Evolutionary conservation across 2,329 filamentous ascomycete genomes (phyloP).

Genomic region (Diaporthe vexans): DNA sequence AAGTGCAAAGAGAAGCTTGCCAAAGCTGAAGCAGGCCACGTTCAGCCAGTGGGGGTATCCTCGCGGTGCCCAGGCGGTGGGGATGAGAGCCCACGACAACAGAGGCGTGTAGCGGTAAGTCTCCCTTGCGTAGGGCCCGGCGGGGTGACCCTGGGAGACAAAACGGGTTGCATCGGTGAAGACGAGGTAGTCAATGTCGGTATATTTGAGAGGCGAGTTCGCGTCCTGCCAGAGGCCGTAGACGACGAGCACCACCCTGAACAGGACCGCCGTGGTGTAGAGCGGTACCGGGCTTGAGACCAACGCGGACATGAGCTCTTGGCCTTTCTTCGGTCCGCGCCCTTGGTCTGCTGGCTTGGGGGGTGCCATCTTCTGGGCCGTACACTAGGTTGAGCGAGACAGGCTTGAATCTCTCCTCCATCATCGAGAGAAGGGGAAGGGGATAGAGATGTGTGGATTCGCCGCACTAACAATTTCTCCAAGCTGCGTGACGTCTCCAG

Average conservation of each 20-base stretch:
- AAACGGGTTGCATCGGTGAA: conserved; percentile 96
- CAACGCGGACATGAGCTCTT: conserved; percentile 47
- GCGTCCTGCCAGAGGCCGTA: conserved; percentile 96
- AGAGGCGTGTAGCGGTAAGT: conserved; percentile 98
- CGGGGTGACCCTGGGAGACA: conserved; percentile 66
- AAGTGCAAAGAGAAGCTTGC: conserved; percentile 87
- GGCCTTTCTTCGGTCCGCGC: neutral
- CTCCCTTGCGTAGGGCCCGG: conserved; percentile 86
- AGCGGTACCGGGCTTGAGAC: conserved; percentile 61
- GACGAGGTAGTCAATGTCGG: conserved; percentile 98
- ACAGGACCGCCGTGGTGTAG: conserved; percentile 69
- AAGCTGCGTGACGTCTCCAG: neutral
- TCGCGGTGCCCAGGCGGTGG: conserved; percentile 71
- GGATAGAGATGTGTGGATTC: neutral
- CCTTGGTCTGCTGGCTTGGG: conserved; percentile 4
- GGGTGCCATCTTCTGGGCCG: conserved; percentile 13
- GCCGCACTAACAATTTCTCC: conserved; percentile 5
- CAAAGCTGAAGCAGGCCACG: conserved; percentile 79
- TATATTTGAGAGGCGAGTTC: conserved; percentile 94
- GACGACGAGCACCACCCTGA: conserved; percentile 81
- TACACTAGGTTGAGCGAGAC: neutral
- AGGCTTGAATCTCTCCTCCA: neutral
- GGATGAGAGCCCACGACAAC: conserved; percentile 90
- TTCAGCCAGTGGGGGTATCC: conserved; percentile 47
- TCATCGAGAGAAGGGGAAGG: neutral